Conservation (phyloP, 176 grass and related monocot genomes). For the Secale cereale region DNA sequence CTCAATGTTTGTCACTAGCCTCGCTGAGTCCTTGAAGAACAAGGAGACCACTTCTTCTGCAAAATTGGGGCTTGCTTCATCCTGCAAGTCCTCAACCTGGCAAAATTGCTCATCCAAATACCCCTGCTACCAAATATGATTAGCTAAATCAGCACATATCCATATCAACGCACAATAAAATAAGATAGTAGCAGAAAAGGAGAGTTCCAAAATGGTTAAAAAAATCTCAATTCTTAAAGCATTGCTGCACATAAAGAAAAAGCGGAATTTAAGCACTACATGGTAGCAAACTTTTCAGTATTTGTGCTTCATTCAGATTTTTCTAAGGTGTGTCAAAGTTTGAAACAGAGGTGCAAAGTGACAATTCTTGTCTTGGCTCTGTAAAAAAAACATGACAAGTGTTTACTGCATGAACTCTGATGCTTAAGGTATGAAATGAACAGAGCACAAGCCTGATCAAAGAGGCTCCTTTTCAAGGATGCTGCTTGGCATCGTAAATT, state of each 20-base stretch:
- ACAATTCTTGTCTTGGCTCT: not conserved
- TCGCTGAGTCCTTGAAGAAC: constrained; percentile 80
- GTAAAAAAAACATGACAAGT: not conserved
- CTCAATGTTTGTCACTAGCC: constrained; percentile 73
- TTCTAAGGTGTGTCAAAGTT: not conserved
- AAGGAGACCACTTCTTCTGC: constrained; percentile 82
- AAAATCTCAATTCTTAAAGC: not conserved
- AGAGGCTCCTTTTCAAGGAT: constrained; percentile 63
- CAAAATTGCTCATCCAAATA: constrained; percentile 92
- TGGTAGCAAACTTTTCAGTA: constrained; percentile 2
- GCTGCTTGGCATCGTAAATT: constrained; percentile 67
- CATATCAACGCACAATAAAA: not conserved
- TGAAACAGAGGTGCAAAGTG: not conserved
- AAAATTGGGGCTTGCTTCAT: constrained; percentile 91
- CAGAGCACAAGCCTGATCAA: constrained; percentile 69
- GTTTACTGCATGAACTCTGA: not conserved
- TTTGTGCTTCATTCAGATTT: constrained; percentile 18
- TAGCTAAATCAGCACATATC: not conserved
- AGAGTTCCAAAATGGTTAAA: not conserved
- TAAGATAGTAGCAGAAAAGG: not conserved
- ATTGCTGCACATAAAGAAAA: not conserved
- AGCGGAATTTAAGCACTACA: not conserved
- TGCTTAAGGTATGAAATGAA: constrained; percentile 6
- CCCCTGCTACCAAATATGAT: constrained; percentile 48
- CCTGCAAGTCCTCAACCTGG: constrained; percentile 87